These are phyloP conservation scores for Backusella parvicylindrica DNA, from an alignment of 192 early-diverging fungal genomes.

Conservation along the genomic window DNA sequence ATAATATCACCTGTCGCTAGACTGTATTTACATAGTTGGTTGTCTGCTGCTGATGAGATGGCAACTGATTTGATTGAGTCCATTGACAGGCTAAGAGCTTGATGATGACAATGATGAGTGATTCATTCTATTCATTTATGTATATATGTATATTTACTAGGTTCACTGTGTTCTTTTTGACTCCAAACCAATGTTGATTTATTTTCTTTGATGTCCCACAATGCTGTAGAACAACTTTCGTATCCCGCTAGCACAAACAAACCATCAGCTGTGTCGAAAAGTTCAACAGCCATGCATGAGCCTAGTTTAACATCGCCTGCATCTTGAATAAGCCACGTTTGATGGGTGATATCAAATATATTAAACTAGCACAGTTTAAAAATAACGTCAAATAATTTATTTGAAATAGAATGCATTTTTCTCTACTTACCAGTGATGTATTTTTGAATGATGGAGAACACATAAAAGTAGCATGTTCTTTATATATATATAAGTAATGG, in stretches of 20 bases:
- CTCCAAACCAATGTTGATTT: slow-evolving; percentile 9
- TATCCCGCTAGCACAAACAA: slow-evolving; percentile 14
- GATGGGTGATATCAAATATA: slow-evolving; percentile 20
- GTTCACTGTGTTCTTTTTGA: slow-evolving; percentile 14
- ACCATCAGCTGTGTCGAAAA: neutral
- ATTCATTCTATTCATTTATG: neutral
- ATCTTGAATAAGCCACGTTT: neutral
- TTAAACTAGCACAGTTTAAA: slow-evolving; percentile 21
- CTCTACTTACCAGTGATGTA: slow-evolving; percentile 9
- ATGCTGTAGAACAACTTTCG: slow-evolving; percentile 6
- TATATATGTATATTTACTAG: slow-evolving; percentile 2
- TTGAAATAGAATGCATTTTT: too few relatives aligned
- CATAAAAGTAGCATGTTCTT: slow-evolving; percentile 6
- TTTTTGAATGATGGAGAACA: slow-evolving; percentile 22
- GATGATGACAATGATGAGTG: too few relatives aligned
- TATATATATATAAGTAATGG: neutral
- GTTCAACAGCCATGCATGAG: slow-evolving; percentile 24
- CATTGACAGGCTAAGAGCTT: slow-evolving; percentile 17
- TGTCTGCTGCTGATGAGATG: slow-evolving; percentile 18
- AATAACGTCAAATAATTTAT: too few relatives aligned
- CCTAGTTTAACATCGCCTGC: neutral
- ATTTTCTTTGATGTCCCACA: slow-evolving; percentile 7
- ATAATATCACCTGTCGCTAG: slow-evolving; percentile 1
- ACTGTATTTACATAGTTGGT: slow-evolving; percentile 21
- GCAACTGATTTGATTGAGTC: neutral